Evolutionary conservation across 345 rosid species (phyloP).

Genomic region (Capsella bursapastoris): DNA sequence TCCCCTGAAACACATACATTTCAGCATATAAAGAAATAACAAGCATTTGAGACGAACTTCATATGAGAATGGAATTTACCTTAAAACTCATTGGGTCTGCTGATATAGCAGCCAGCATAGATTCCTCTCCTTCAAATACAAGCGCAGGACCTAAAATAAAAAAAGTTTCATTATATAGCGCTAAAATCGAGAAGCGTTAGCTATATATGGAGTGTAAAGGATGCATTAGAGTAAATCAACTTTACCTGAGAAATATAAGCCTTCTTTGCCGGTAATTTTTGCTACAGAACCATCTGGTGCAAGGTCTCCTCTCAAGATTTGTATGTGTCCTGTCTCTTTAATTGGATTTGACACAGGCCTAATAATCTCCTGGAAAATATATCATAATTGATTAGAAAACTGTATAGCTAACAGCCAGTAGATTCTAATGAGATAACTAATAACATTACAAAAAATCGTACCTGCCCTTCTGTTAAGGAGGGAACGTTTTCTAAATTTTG

Average conservation of each 20-base stretch:
- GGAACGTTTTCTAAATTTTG: conserved; percentile 77
- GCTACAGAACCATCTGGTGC: conserved; percentile 99
- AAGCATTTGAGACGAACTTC: neutral
- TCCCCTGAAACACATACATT: conserved; percentile 63
- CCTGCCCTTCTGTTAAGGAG: conserved; percentile 80
- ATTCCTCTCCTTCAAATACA: conserved; percentile 97
- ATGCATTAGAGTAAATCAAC: neutral
- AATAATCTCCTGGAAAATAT: conserved; percentile 65
- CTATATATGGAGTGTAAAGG: neutral
- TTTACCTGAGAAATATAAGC: conserved; percentile 87
- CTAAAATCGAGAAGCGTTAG: neutral
- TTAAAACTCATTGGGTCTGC: conserved; percentile 82
- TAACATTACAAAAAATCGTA: conserved; percentile 36
- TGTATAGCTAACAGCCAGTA: neutral
- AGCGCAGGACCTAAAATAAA: conserved; percentile 86
- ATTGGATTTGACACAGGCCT: conserved; percentile 82
- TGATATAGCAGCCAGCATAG: conserved; percentile 86
- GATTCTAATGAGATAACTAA: conserved; percentile 2
- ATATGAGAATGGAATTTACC: conserved; percentile 46
- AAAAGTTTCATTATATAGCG: conserved; percentile 7
- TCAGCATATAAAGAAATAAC: conserved; percentile 13
- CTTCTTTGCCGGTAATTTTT: conserved; percentile 99
- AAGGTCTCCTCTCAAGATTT: conserved; percentile 84
- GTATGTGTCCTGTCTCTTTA: conserved; percentile 94
- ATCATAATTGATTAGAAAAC: neutral